Evolutionary conservation across 2,329 filamentous ascomycete species (phyloP).

Genomic region (Apiospora malaysiana): DNA sequence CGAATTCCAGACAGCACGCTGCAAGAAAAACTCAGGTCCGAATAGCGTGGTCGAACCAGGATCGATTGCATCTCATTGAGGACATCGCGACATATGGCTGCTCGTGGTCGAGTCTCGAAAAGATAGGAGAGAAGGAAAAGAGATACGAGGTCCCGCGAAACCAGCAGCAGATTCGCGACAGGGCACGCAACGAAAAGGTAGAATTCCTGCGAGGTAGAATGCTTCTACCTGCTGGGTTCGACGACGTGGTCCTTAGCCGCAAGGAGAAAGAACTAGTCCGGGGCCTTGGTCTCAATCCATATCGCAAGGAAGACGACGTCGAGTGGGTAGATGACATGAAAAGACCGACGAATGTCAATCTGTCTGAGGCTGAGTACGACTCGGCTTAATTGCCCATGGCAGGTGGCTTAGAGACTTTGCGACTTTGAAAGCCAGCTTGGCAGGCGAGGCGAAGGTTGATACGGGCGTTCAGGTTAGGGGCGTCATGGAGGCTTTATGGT

Average conservation of each 20-base stretch:
- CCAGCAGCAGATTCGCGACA: constrained; percentile 63
- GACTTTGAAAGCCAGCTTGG: not conserved
- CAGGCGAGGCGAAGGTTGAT: not conserved
- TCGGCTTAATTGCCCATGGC: not conserved
- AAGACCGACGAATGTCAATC: not conserved
- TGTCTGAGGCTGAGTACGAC: not conserved
- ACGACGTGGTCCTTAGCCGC: constrained; percentile 53
- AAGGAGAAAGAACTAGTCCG: constrained; percentile 55
- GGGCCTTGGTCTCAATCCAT: constrained; percentile 53
- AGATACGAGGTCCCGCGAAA: constrained; percentile 52
- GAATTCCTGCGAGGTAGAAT: constrained; percentile 53
- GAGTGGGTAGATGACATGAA: constrained; percentile 32
- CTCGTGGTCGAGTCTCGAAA: constrained; percentile 48
- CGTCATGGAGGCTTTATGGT: not conserved
- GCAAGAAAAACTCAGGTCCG: constrained; percentile 40
- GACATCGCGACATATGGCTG: constrained; percentile 46
- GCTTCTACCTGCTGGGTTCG: constrained; percentile 54
- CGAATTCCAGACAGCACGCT: not conserved
- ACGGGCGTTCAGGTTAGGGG: not conserved
- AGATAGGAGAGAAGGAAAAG: constrained; percentile 43
- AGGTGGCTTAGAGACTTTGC: not conserved
- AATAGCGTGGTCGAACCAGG: constrained; percentile 49
- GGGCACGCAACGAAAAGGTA: constrained; percentile 63
- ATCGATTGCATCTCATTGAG: constrained; percentile 48
- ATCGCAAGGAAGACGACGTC: constrained; percentile 53